Conservation (phyloP, 2,329 filamentous ascomycete genomes). For the Penicillium verrucosum region DNA sequence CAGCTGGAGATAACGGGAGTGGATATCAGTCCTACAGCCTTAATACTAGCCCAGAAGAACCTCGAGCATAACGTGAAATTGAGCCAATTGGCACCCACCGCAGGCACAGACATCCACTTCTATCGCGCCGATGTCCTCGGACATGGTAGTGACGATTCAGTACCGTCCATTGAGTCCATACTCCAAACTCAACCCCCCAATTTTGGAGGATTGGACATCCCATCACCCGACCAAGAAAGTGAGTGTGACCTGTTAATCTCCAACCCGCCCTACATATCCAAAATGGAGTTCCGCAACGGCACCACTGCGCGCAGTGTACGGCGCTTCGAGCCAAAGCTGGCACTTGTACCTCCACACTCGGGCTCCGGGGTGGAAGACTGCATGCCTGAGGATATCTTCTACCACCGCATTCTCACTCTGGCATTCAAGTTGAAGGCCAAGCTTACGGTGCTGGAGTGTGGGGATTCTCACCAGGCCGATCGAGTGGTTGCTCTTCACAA, state of each 20-base stretch:
- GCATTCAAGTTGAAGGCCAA: slow-evolving; percentile 23
- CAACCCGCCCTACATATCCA: slow-evolving; percentile 90
- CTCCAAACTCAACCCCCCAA: slow-evolving; percentile 2
- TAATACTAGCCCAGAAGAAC: slow-evolving; percentile 66
- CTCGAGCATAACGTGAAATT: slow-evolving; percentile 49
- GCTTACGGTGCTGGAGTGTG: slow-evolving; percentile 39
- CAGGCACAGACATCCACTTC: slow-evolving; percentile 45
- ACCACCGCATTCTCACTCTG: slow-evolving; percentile 31
- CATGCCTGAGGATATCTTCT: slow-evolving; percentile 36
- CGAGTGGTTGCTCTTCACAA: slow-evolving; percentile 28
- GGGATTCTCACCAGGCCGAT: slow-evolving; percentile 32
- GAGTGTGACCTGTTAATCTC: slow-evolving; percentile 68
- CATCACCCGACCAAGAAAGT: not conserved
- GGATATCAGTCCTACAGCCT: slow-evolving; percentile 66
- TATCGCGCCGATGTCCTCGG: slow-evolving; percentile 44
- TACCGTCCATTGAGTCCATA: slow-evolving; percentile 15
- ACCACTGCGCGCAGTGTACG: slow-evolving; percentile 72
- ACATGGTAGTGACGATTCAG: not conserved
- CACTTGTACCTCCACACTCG: slow-evolving; percentile 62
- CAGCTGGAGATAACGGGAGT: slow-evolving; percentile 61
- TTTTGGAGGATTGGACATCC: not conserved
- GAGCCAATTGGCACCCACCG: slow-evolving; percentile 25
- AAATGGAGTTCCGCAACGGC: slow-evolving; percentile 53
- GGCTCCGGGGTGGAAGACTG: not conserved
- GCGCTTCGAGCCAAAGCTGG: slow-evolving; percentile 74